Conservation (phyloP, 768 basidiomycete species). For the Amylocystis lapponica region DNA sequence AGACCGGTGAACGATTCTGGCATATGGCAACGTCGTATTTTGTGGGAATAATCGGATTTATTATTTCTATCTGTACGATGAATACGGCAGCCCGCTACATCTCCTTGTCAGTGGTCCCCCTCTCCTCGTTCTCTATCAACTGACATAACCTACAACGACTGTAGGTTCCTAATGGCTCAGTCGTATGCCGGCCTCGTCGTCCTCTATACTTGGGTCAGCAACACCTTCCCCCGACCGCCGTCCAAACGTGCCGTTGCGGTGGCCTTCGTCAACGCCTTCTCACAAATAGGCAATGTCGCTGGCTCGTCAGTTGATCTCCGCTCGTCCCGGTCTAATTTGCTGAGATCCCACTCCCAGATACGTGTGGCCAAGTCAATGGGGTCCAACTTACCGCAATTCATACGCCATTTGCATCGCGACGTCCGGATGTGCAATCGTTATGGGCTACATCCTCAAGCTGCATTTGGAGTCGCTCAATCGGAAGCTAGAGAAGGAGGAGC, state of each 20-base stretch:
- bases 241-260: conserved; percentile 83
- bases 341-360: conserved; percentile 44
- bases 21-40: conserved; percentile 51
- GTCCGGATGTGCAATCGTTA: conserved; percentile 26
- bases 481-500: conserved; percentile 32
- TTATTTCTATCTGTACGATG: conserved; percentile 60
- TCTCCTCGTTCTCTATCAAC: neutral
- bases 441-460: conserved; percentile 27
- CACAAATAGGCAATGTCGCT: conserved; percentile 76
- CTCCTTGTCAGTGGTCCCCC: conserved; percentile 43
- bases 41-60: conserved; percentile 68
- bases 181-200: conserved; percentile 69
- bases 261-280: conserved; percentile 75
- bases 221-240: conserved; percentile 64
- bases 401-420: conserved; percentile 40
- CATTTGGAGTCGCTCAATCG: conserved; percentile 22
- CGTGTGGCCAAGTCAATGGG: conserved; percentile 65
- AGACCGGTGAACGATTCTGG: conserved; percentile 60
- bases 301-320: conserved; percentile 42
- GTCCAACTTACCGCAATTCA: conserved; percentile 62
- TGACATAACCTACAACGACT: conserved; percentile 20
- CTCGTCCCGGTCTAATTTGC: neutral
- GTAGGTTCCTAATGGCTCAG: conserved; percentile 73
- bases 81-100: conserved; percentile 58
- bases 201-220: conserved; percentile 50